A percentile compares a stretch with the other conserved stretches of the same genome.
These are phyloP conservation scores for Datisca glomerata DNA, from an alignment of 306 rosid species.

Conservation along the genomic window DNA sequence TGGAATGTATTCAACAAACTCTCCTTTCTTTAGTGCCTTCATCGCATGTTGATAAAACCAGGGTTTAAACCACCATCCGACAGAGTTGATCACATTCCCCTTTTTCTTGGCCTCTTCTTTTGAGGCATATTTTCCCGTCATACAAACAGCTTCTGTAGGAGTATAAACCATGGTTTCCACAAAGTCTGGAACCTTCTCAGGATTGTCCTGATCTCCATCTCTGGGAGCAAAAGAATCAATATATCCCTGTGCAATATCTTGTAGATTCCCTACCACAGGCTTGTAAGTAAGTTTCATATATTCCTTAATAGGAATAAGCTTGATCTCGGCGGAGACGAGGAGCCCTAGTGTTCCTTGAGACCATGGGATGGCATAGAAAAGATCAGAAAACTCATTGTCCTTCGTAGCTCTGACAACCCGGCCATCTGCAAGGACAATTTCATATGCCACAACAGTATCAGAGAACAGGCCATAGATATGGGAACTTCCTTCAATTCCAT, in stretches of 20 bases:
- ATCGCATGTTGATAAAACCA: slow-evolving; percentile 97
- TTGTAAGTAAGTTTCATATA: slow-evolving; percentile 79
- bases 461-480: slow-evolving; percentile 85
- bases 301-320: slow-evolving; percentile 74
- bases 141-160: slow-evolving; percentile 66
- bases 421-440: slow-evolving; percentile 84
- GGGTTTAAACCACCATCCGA: slow-evolving; percentile 95
- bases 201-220: slow-evolving; percentile 80
- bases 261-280: slow-evolving; percentile 67
- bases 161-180: slow-evolving; percentile 84
- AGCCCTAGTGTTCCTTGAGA: slow-evolving; percentile 96
- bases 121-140: slow-evolving; percentile 82
- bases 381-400: slow-evolving; percentile 86
- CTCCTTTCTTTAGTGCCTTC: slow-evolving; percentile 76
- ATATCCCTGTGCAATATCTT: slow-evolving; percentile 73
- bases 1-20: slow-evolving; percentile 82
- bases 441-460: slow-evolving; percentile 87
- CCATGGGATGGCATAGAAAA: slow-evolving; percentile 82
- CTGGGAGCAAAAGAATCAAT: slow-evolving; percentile 79
- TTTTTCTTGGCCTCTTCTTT: slow-evolving; percentile 89
- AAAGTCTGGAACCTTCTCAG: slow-evolving; percentile 83
- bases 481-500: slow-evolving; percentile 97
- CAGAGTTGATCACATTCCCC: slow-evolving; percentile 71
- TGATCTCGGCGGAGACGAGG: slow-evolving; percentile 93
- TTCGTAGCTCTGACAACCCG: slow-evolving; percentile 81